Evolutionary conservation across 1,139 yeast genomes (phyloP), one percentile per base, ranked within the genome.

Genomic region (Geotrichum macrosporum): DNA sequence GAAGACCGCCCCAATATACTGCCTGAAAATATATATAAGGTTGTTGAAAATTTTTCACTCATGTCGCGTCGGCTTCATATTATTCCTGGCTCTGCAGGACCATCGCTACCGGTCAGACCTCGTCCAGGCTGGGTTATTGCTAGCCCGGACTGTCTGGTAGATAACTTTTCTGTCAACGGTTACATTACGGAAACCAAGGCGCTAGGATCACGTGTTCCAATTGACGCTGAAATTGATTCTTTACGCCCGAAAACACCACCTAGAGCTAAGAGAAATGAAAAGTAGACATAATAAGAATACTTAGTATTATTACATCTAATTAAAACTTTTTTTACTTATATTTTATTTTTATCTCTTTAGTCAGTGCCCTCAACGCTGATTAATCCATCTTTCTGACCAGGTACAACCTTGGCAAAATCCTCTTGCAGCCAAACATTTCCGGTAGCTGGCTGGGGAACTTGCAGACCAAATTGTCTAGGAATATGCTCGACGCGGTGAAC

Each of bases 81-180:
- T 35, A 74, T 89, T 22, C 96, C 96, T 0, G 75, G 82, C 5
- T 68, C 75, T 54, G 73, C 65, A 8, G 9, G 21, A 10, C 30
- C n/a, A 69, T 53, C 69, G 75, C 42, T 71, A 72, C 89, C 92
- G 0, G 82, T 87, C 2, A 75, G 77, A 50, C 68, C 80, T 52
- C 77, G 96, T 56, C 81, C 80, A 2, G 96, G 97, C 1, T 89
- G 97, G 97, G 94, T 87, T 3, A 76, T 87, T 13, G 72, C 85
- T 75, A 77, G 92, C 54, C 96, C 96, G 0, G 95, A 88, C 64
- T 78, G 84, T 3, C 64, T 84, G 54, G 60, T 85, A 31, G 77
- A 86, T 61, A 86, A 86, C 61, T 86, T 89, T 47, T 76, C 76
- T 2, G 71, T 78, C 1, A 55, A 54, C 3, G 60, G 60, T 9